Evolutionary conservation across 345 rosid species (phyloP).

Genomic region (Hibiscus tridactylites): DNA sequence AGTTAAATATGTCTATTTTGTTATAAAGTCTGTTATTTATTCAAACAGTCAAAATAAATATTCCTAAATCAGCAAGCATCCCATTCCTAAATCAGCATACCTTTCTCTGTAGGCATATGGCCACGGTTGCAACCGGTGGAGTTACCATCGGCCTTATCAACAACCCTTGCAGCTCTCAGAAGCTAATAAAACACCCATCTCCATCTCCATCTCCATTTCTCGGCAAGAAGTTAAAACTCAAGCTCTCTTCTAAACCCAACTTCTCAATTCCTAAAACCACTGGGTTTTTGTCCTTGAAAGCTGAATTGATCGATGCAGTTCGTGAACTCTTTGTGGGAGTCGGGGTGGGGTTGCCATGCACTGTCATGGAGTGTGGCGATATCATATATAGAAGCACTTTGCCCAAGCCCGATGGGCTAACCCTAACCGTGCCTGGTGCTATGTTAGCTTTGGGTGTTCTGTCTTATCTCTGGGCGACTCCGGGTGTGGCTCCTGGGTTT

Average conservation of each 20-base stretch:
- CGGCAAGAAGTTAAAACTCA: conserved; percentile 48
- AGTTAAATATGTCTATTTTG: no score
- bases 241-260: conserved; percentile 21
- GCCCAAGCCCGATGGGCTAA: conserved; percentile 68
- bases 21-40: no score
- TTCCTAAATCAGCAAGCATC: not conserved
- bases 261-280: conserved; percentile 21
- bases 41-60: no score
- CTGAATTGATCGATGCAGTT: conserved; percentile 47
- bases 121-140: conserved; percentile 52
- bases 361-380: conserved; percentile 97
- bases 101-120: conserved; percentile 35
- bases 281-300: conserved; percentile 32
- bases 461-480: conserved; percentile 97
- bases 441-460: conserved; percentile 67
- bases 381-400: conserved; percentile 88
- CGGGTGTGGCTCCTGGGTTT: conserved; percentile 98
- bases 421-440: conserved; percentile 74
- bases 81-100: not conserved
- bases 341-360: conserved; percentile 95
- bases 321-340: conserved; percentile 77
- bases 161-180: conserved; percentile 15
- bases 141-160: conserved; percentile 29
- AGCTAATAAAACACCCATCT: conserved; percentile 18
- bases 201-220: conserved; percentile 54